Base-by-base conservation (phyloP, 129 eudicot genomes). In the Rutidosis leptorrhynchoides region DNA sequence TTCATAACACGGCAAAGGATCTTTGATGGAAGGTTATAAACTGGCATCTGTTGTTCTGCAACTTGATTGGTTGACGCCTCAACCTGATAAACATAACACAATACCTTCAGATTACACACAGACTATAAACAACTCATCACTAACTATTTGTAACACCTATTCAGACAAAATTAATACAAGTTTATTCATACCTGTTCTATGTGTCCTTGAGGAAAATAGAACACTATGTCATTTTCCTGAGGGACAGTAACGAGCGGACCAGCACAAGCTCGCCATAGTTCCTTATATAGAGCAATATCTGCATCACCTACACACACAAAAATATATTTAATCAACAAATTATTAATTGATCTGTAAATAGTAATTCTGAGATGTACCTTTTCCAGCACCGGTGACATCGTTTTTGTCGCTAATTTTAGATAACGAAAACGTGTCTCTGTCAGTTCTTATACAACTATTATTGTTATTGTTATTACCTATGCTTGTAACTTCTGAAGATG, bases 141-240 rank as follows among this genome's bases (percentile, higher is more conserved):
- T 26, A 28, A 22, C 66, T 20, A 22, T 48, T 32, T 43, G 11
- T 1, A 77, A 55, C 11, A 51, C 19, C 24, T 32, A 28, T 28
- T 27, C 17, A 32, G 3, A 57, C 67, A 74, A 45, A 45, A 55
- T n/a, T 51, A 23, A 62, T 22, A 46, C 67, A 63, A 57, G 63
- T 19, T 68, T 10, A 11, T n/a, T n/a, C n/a, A 11, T 62, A 90
- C 97, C 95, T 90, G 97, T 69, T 90, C 95, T 23, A 90, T 90
- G 77, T 90, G 97, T 27, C 97, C 97, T 82, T 90, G 97, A 52
- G 97, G 97, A 70, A 90, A 90, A 71, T 90, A 90, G 68, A 75
- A 90, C 25, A 90, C 97, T 1, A 84, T 81, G 71, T 87, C 95
- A 1, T 79, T 63, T 15, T 82, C 81, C 21, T 88, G 89, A 58